Evolutionary conservation across 2,329 filamentous ascomycete species (phyloP).

Genomic region (Fusarium falciforme): DNA sequence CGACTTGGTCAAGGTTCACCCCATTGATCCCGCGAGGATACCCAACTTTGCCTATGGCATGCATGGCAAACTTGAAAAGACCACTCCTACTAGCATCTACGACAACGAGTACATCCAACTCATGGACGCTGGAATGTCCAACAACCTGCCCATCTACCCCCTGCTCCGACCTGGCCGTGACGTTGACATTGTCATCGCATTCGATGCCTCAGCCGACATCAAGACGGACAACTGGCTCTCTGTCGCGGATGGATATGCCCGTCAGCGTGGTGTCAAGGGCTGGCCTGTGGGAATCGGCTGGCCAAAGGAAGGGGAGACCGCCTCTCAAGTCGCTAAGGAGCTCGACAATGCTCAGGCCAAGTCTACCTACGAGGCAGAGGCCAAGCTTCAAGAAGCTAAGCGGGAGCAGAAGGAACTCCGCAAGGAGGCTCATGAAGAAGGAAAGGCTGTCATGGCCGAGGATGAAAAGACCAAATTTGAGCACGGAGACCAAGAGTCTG

Average conservation of each 20-base stretch:
- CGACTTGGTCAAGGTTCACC: slow-evolving; percentile 90
- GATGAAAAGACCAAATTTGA: slow-evolving; percentile 53
- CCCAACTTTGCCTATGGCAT: slow-evolving; percentile 91
- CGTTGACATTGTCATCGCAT: slow-evolving; percentile 90
- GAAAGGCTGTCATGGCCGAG: slow-evolving; percentile 38
- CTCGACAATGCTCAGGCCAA: slow-evolving; percentile 74
- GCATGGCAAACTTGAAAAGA: slow-evolving; percentile 77
- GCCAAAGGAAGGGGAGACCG: slow-evolving; percentile 73
- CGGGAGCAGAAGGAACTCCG: slow-evolving; percentile 53
- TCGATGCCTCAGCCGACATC: slow-evolving; percentile 94
- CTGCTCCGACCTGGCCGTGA: slow-evolving; percentile 88
- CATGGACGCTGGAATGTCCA: slow-evolving; percentile 99
- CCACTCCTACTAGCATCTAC: slow-evolving; percentile 82
- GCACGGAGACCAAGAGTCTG: slow-evolving; percentile 57
- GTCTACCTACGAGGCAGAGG: slow-evolving; percentile 68
- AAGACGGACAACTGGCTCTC: slow-evolving; percentile 96
- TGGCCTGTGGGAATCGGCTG: slow-evolving; percentile 97
- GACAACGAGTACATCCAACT: slow-evolving; percentile 78
- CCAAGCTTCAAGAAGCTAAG: slow-evolving; percentile 72
- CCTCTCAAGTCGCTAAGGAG: slow-evolving; percentile 70
- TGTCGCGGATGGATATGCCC: slow-evolving; percentile 91
- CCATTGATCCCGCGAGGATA: slow-evolving; percentile 89
- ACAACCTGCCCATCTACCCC: slow-evolving; percentile 96
- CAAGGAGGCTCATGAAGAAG: slow-evolving; percentile 39
- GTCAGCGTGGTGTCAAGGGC: slow-evolving; percentile 88